Evolutionary conservation across 2,329 filamentous ascomycete species (phyloP), one percentile per base, ranked within the genome.

Genomic region (Byssothecium circinans): DNA sequence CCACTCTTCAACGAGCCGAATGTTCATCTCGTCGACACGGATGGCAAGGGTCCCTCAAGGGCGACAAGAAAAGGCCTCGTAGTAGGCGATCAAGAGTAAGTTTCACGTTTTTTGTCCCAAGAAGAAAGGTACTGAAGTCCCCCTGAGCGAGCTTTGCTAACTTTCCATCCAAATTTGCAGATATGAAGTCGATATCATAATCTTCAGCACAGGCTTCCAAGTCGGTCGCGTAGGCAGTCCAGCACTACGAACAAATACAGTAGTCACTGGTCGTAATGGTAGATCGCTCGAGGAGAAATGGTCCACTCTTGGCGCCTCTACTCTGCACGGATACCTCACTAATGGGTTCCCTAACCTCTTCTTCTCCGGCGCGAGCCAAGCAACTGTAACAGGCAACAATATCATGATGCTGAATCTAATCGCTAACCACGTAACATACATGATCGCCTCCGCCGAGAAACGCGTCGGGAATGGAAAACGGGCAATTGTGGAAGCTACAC

Each of bases 11-110:
- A 86, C 65, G 57, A 58, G 37, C 65, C 74, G 0, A 77, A 83
- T 55, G 82, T 86, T 2, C 71, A 75, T 8, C 75, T 86, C 0
- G 70, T 86, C 14, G 80, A 86, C 58, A 85, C 81, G 0, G 67
- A 79, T 34, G 80, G 78, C 5, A 74, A 75, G 54, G 80, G 81
- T 3, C 61, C 82, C 2, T 70, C 76, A 2, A 54, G 63, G 2
- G 61, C 80, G 3, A 82, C 77, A 1, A 41, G 67, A 0, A 55
- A 56, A 4, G 78, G 78, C 0, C 56, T 84, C 5, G 64, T 80
- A 0, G 74, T 73, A 3, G 70, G 68, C 33, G 77, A 71, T 7
- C 64, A 69, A 25, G 75, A 79, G n/a, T n/a, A n/a, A n/a, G n/a
- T n/a, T n/a, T n/a, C n/a, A n/a, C n/a, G n/a, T n/a, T n/a, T n/a